Evolutionary conservation across 1,284 basidiomycete species (phyloP).

Genomic region (Moniliophthora roreri): DNA sequence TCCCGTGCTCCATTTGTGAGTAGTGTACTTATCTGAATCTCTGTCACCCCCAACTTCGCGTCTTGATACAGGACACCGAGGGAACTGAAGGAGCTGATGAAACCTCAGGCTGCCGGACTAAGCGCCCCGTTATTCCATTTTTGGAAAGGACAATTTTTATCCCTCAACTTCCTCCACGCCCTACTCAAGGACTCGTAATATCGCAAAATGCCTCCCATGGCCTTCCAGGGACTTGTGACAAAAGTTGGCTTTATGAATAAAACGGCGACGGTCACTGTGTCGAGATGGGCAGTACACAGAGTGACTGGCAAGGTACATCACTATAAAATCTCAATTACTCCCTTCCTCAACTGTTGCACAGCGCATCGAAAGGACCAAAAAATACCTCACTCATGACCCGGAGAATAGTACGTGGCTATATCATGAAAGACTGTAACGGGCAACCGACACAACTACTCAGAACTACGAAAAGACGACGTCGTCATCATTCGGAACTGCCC

Average conservation of each 20-base stretch:
- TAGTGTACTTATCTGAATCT: too few relatives aligned
- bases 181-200: not conserved
- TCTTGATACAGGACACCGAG: too few relatives aligned
- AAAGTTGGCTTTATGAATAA: conserved; percentile 81
- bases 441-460: conserved; percentile 32
- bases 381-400: conserved; percentile 75
- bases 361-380: conserved; percentile 72
- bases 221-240: conserved; percentile 69
- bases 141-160: not conserved
- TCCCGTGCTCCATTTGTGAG: too few relatives aligned
- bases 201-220: conserved; percentile 69
- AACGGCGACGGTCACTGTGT: conserved; percentile 78
- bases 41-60: too few relatives aligned
- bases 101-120: too few relatives aligned
- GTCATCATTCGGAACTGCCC: conserved; percentile 79
- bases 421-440: conserved; percentile 2
- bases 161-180: not conserved
- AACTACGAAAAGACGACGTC: conserved; percentile 61
- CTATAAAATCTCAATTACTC: not conserved
- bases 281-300: conserved; percentile 65
- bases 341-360: conserved; percentile 28
- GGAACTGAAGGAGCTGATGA: too few relatives aligned
- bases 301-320: conserved; percentile 68
- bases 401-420: conserved; percentile 48
- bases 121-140: too few relatives aligned